A percentile compares a stretch with the other conserved stretches of the same genome.
Evolutionary conservation across 176 grass and related monocot species (phyloP).

Genomic region (Ensete ventricosum): DNA sequence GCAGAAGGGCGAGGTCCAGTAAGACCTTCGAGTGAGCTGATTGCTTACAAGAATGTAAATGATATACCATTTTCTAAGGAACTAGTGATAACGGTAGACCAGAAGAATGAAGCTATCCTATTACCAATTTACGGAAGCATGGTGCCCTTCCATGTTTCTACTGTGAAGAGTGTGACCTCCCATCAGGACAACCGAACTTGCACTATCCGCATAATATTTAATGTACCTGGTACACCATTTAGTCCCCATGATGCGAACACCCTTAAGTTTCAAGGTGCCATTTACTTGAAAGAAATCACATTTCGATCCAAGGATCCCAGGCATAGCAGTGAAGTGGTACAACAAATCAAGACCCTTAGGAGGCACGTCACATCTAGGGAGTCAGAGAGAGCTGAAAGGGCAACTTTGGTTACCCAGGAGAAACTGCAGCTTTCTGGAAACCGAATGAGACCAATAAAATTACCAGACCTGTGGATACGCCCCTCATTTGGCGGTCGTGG

Average conservation of each 20-base stretch:
- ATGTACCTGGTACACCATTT: slow-evolving; percentile 78
- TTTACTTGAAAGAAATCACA: slow-evolving; percentile 75
- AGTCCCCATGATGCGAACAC: slow-evolving; percentile 53
- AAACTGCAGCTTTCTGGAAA: slow-evolving; percentile 60
- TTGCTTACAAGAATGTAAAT: slow-evolving; percentile 70
- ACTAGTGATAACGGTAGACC: slow-evolving; percentile 69
- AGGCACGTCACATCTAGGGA: slow-evolving; percentile 72
- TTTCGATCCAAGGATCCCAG: slow-evolving; percentile 69
- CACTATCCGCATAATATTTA: slow-evolving; percentile 74
- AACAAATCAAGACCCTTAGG: slow-evolving; percentile 77
- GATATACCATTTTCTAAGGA: slow-evolving; percentile 56
- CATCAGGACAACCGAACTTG: slow-evolving; percentile 69
- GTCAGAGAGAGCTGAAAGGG: slow-evolving; percentile 86
- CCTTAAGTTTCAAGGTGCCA: slow-evolving; percentile 56
- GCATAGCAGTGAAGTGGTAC: slow-evolving; percentile 86
- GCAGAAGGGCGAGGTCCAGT: slow-evolving; percentile 36
- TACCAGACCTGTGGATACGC: slow-evolving; percentile 79
- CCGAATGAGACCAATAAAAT: slow-evolving; percentile 57
- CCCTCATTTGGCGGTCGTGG: slow-evolving; percentile 75
- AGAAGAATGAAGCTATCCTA: slow-evolving; percentile 77
- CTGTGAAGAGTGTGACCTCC: slow-evolving; percentile 67
- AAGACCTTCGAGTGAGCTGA: slow-evolving; percentile 52
- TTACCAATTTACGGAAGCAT: slow-evolving; percentile 80
- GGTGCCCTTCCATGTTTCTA: slow-evolving; percentile 92
- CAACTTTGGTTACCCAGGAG: slow-evolving; percentile 87